Conservation (phyloP, 768 basidiomycete genomes). For the Saitozyma sp. region DNA sequence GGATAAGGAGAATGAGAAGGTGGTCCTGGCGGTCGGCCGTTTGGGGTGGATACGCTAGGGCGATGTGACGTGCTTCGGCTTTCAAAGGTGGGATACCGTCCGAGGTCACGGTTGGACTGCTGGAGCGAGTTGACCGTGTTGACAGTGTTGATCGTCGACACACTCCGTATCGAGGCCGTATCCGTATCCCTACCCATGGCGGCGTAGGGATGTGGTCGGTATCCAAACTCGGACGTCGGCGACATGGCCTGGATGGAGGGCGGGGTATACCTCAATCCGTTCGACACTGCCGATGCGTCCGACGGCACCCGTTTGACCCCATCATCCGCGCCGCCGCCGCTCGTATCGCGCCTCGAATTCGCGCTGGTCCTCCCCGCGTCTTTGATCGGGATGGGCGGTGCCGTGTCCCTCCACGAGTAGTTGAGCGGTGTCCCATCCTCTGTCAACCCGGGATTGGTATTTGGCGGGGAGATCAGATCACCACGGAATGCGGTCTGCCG, state of each 20-base stretch:
- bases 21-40: background rate
- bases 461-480: constrained; percentile 26
- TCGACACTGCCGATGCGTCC: too few species aligned
- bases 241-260: too few species aligned
- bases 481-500: constrained; percentile 4
- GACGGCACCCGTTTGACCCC: too few species aligned
- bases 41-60: background rate
- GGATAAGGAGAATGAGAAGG: background rate
- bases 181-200: constrained; percentile 54
- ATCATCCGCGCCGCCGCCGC: too few species aligned
- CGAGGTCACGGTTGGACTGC: constrained; percentile 18
- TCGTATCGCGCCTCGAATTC: background rate
- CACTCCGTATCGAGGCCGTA: constrained; percentile 20
- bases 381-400: too few species aligned
- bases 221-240: too few species aligned
- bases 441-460: constrained; percentile 25
- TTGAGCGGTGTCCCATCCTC: background rate
- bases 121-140: constrained; percentile 9
- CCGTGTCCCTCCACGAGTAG: too few species aligned
- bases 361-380: background rate
- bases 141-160: constrained; percentile 20
- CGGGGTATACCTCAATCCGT: too few species aligned
- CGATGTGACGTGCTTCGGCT: background rate
- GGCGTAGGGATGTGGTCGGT: background rate
- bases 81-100: constrained; percentile 23